These are phyloP conservation scores for Quercus ilex DNA, from an alignment of 306 rosid genomes.

Conservation along the genomic window DNA sequence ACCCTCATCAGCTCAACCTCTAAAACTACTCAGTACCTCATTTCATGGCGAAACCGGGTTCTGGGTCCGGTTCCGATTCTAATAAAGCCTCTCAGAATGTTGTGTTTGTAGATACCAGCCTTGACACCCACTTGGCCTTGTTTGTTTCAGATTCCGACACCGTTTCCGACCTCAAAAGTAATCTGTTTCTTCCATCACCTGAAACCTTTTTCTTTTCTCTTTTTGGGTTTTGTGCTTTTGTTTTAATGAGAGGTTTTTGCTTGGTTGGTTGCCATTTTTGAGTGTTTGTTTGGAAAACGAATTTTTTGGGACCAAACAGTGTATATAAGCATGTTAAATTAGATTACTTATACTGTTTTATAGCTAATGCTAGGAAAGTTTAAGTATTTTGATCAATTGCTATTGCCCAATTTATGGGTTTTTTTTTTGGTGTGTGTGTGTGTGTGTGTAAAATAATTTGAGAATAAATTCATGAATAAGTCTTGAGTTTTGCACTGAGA, in stretches of 20 bases:
- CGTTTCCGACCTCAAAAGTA: slow-evolving; percentile 67
- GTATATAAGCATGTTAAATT: no score
- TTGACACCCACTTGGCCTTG: slow-evolving; percentile 64
- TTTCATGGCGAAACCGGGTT: slow-evolving; percentile 27
- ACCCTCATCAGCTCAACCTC: not conserved
- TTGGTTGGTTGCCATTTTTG: not conserved
- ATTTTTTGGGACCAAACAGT: not conserved
- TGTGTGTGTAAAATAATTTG: no score
- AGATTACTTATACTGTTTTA: no score
- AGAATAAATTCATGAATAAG: no score
- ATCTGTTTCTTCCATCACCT: not conserved
- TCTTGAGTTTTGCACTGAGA: no score
- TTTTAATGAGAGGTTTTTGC: not conserved
- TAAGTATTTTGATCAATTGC: no score
- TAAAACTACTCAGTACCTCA: no score
- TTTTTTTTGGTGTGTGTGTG: no score
- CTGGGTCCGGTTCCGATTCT: slow-evolving; percentile 11
- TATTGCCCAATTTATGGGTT: no score
- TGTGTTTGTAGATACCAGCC: slow-evolving; percentile 66
- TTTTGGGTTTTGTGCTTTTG: not conserved
- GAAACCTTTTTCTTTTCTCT: not conserved
- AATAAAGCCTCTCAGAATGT: not conserved
- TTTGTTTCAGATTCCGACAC: slow-evolving; percentile 42
- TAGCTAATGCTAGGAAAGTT: no score
- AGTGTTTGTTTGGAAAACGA: not conserved